Percentiles rank a stretch among this genome's conserved stretches.
phyloP scores from a whole-genome alignment of 176 grass and related monocot genomes.

The Triticum aestivum region IWGSC_CS_RefSeq_v2.1 NC_057796.1:409340321-409340820 shows the following conservation, averaged over 20 bases:
- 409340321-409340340: slow-evolving; percentile 57
- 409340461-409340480: not conserved
- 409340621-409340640: not conserved
- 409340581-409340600: too few species aligned
- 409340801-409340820: not conserved
- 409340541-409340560: not conserved
- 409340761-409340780: not conserved
- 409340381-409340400: slow-evolving; percentile 62
- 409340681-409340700: not conserved
- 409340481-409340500: not conserved
- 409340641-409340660: not conserved
- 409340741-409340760: slow-evolving; percentile 1
- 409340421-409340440: not conserved
- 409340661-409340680: too few species aligned
- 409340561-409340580: too few species aligned
- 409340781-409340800: not conserved
- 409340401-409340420: not conserved
- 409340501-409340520: not conserved
- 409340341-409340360: slow-evolving; percentile 50
- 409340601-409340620: slow-evolving; percentile 1
- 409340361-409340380: slow-evolving; percentile 41
- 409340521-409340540: not conserved
- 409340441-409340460: not conserved
- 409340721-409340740: slow-evolving; percentile 10
- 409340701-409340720: slow-evolving; percentile 2